A percentile compares a stretch with the other conserved stretches of the same genome.
Evolutionary conservation across 768 basidiomycete species (phyloP).

Genomic region (Rhodocollybia butyracea): DNA sequence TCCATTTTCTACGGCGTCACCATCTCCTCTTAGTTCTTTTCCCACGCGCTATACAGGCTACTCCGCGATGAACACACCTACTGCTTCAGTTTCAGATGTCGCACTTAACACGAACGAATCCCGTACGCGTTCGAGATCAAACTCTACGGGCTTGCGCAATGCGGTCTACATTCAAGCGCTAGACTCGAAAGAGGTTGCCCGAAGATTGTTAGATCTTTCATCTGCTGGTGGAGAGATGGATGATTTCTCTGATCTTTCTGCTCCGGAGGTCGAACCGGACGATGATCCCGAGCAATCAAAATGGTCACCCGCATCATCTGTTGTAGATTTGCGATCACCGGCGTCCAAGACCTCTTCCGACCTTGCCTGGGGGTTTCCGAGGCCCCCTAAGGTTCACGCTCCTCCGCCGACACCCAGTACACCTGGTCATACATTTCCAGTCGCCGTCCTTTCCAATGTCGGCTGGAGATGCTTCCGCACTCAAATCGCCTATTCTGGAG

Average conservation of each 20-base stretch:
- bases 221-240: background rate
- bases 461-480: background rate
- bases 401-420: conserved; percentile 4
- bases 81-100: too few species aligned
- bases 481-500: background rate
- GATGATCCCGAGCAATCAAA: background rate
- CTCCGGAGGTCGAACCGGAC: background rate
- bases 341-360: background rate
- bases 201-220: background rate
- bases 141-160: conserved; percentile 1
- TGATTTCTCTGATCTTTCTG: background rate
- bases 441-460: background rate
- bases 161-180: conserved; percentile 6
- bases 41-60: too few species aligned
- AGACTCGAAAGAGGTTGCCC: conserved; percentile 5
- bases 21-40: too few species aligned
- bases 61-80: too few species aligned
- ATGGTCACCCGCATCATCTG: conserved; percentile 7
- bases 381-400: background rate
- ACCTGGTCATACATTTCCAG: background rate
- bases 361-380: background rate
- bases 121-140: conserved; percentile 2
- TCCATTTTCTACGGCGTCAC: too few species aligned
- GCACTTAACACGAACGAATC: background rate
- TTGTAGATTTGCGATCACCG: background rate